A percentile compares a stretch with the other conserved stretches of the same genome.
These are phyloP conservation scores for Xylaria sp. DNA, from an alignment of 2,329 filamentous ascomycete species.

Conservation along the genomic window DNA sequence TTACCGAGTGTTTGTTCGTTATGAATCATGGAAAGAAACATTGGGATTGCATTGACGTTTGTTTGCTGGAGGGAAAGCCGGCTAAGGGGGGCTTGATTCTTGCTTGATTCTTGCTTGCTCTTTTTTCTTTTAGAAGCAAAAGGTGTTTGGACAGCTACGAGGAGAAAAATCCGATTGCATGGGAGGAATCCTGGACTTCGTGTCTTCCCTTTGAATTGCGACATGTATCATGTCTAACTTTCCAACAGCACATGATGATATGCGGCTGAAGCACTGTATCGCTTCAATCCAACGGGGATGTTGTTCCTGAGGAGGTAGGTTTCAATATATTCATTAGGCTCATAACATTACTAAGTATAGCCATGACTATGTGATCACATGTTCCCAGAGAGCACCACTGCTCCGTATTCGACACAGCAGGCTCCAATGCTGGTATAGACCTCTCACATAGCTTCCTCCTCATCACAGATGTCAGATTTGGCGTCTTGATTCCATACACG, in stretches of 20 bases:
- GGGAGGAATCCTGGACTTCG: neutral
- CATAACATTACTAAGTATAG: neutral
- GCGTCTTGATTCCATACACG: neutral
- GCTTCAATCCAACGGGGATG: too few species aligned
- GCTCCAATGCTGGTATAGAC: neutral
- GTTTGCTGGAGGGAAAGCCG: neutral
- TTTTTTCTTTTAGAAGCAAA: neutral
- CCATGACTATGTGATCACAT: neutral
- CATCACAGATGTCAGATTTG: neutral
- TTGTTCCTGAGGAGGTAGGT: too few species aligned
- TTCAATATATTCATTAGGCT: too few species aligned
- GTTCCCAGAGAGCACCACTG: neutral
- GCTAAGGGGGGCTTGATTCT: neutral
- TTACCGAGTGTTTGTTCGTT: neutral
- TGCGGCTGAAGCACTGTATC: too few species aligned
- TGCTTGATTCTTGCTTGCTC: too few species aligned
- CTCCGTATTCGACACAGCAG: neutral
- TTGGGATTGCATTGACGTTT: neutral
- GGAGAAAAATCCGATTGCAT: neutral
- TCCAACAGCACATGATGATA: too few species aligned
- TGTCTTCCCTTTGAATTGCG: neutral
- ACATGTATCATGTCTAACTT: neutral
- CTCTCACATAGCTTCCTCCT: neutral
- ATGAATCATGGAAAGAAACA: neutral
- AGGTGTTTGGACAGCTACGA: neutral